A percentile compares a stretch with the other conserved stretches of the same genome.
Conservation (phyloP, 2,329 filamentous ascomycete species). For the Aspergillus novofumigatus region DNA sequence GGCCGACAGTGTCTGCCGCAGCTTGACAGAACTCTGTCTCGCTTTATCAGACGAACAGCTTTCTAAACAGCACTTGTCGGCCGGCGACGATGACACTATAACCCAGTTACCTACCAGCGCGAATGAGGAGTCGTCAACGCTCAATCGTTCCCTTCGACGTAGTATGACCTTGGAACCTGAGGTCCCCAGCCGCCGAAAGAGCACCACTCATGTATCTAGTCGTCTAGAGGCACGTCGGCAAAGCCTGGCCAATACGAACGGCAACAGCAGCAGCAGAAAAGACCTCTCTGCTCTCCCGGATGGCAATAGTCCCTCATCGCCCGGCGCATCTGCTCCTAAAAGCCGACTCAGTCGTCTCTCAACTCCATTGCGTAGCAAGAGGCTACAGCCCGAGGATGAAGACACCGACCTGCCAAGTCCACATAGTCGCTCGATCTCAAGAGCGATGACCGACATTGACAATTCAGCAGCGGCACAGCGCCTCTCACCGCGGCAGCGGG, state of each 20-base stretch:
- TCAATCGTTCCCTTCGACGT: slow-evolving; percentile 32
- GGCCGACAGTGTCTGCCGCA: slow-evolving; percentile 87
- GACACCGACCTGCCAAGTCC: slow-evolving; percentile 26
- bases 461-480: slow-evolving; percentile 25
- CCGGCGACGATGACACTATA: slow-evolving; percentile 22
- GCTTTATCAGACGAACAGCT: slow-evolving; percentile 64
- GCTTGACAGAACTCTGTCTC: slow-evolving; percentile 86
- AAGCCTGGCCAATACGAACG: slow-evolving; percentile 29
- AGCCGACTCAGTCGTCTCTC: slow-evolving; percentile 40
- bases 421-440: slow-evolving; percentile 35
- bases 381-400: slow-evolving; percentile 36
- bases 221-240: slow-evolving; percentile 39
- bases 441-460: slow-evolving; percentile 41
- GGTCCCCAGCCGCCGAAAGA: slow-evolving; percentile 22
- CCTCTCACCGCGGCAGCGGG: slow-evolving; percentile 31
- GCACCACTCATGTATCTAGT: slow-evolving; percentile 25
- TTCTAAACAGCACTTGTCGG: slow-evolving; percentile 27
- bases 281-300: slow-evolving; percentile 2
- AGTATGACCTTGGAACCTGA: slow-evolving; percentile 39
- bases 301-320: slow-evolving; percentile 9
- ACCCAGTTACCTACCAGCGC: slow-evolving; percentile 19
- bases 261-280: slow-evolving; percentile 4
- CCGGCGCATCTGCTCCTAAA: slow-evolving; percentile 23
- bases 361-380: slow-evolving; percentile 35
- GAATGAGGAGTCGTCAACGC: slow-evolving; percentile 23